These are phyloP conservation scores for Globisporangium barbulae DNA, from an alignment of 352 stramenopile genomes.

Conservation along the genomic window DNA sequence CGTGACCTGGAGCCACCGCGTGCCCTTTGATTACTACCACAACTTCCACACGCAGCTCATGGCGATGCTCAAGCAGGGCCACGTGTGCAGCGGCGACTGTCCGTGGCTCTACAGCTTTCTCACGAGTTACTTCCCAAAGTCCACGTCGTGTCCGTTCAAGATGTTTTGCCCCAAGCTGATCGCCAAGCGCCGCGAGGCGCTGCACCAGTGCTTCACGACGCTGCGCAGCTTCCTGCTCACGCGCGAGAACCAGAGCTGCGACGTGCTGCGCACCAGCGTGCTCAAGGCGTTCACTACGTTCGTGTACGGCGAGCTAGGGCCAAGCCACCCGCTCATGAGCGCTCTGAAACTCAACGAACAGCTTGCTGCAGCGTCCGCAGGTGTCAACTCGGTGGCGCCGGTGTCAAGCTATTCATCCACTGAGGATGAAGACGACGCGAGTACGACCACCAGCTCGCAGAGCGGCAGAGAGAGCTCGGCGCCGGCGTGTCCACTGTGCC, in stretches of 20 bases:
- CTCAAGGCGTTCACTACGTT: constrained; percentile 10
- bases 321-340: constrained; percentile 9
- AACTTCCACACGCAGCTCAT: constrained; percentile 6
- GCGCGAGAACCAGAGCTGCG: constrained; percentile 19
- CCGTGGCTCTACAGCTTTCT: constrained; percentile 22
- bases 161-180: constrained; percentile 4
- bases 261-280: constrained; percentile 11
- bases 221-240: constrained; percentile 14
- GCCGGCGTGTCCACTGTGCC: constrained; percentile 8
- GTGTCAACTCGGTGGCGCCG: neutral
- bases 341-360: constrained; percentile 10
- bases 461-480: neutral
- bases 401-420: neutral
- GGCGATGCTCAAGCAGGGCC: constrained; percentile 8
- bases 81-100: constrained; percentile 14
- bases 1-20: constrained; percentile 11
- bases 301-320: constrained; percentile 12
- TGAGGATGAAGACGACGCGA: neutral
- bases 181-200: constrained; percentile 12
- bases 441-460: constrained; percentile 1
- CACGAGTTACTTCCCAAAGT: constrained; percentile 18
- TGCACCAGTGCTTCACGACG: constrained; percentile 15
- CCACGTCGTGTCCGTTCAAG: constrained; percentile 12
- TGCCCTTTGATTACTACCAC: neutral
- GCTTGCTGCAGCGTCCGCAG: neutral